Conservation (phyloP, 2,329 filamentous ascomycete genomes). For the Endoconidiophora polonica region DNA sequence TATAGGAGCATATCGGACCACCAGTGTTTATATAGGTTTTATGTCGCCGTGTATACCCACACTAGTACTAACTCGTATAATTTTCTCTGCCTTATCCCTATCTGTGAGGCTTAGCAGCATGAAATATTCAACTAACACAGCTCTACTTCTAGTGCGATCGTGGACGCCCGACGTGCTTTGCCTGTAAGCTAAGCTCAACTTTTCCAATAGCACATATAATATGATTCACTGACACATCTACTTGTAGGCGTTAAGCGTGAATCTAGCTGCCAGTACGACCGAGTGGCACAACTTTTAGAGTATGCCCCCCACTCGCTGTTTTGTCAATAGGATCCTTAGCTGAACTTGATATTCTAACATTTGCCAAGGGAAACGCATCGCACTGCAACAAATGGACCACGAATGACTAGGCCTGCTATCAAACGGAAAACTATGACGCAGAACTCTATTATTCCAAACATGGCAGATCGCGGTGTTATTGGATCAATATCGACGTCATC, state of each 20-base stretch:
- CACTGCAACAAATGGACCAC: conserved; percentile 33
- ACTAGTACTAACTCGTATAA: too few species aligned
- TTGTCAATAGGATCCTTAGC: neutral
- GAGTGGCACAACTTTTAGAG: conserved; percentile 62
- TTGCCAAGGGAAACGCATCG: conserved; percentile 9
- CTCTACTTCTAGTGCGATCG: conserved; percentile 48
- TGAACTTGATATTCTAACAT: neutral
- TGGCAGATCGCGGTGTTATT: conserved; percentile 36
- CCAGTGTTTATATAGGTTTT: too few species aligned
- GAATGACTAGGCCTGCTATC: conserved; percentile 41
- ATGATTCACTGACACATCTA: neutral
- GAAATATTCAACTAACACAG: too few species aligned
- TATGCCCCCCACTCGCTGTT: conserved; percentile 24
- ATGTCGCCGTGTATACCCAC: too few species aligned
- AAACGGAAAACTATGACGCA: conserved; percentile 29
- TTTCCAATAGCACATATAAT: neutral
- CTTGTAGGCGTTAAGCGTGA: conserved; percentile 55
- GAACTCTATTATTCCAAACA: conserved; percentile 32
- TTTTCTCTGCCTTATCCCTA: too few species aligned
- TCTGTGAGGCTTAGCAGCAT: too few species aligned
- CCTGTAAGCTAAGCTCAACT: conserved; percentile 30
- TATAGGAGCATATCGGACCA: too few species aligned
- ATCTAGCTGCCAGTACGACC: conserved; percentile 58
- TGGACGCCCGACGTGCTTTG: conserved; percentile 50
- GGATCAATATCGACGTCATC: conserved; percentile 21